Conservation (phyloP, 2,329 filamentous ascomycete species). For the Amauroascus verrucosus region DNA sequence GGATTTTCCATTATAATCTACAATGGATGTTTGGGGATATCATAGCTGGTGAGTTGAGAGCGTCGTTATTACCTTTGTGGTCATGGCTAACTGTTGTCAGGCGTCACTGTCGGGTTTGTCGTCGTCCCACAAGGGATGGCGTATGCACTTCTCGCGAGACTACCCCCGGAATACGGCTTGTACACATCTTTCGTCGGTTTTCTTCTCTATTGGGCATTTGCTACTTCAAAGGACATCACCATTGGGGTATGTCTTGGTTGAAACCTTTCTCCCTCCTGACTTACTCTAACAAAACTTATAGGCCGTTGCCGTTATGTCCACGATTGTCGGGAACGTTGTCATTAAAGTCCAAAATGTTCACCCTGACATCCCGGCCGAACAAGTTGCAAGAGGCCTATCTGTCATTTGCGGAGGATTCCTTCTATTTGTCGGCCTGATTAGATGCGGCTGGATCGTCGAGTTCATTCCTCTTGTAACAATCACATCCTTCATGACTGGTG, state of each 20-base stretch:
- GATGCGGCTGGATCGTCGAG: constrained; percentile 55
- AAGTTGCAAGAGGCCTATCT: constrained; percentile 52
- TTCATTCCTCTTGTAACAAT: constrained; percentile 57
- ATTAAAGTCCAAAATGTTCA: constrained; percentile 43
- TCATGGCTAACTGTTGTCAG: constrained; percentile 1
- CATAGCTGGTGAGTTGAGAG: constrained; percentile 28
- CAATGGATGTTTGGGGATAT: constrained; percentile 42
- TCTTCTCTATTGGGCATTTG: constrained; percentile 49
- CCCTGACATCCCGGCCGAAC: constrained; percentile 42
- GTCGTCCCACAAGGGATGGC: constrained; percentile 53
- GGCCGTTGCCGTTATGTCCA: constrained; percentile 54
- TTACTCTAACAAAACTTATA: constrained; percentile 11
- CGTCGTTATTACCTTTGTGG: neutral
- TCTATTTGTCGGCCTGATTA: constrained; percentile 50
- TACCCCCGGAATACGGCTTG: constrained; percentile 51
- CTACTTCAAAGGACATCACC: constrained; percentile 48
- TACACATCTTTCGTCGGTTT: constrained; percentile 52
- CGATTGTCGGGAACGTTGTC: constrained; percentile 53
- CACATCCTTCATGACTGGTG: constrained; percentile 56
- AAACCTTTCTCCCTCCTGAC: neutral
- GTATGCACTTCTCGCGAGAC: constrained; percentile 53
- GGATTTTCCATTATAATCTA: constrained; percentile 44
- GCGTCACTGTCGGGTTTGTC: constrained; percentile 42
- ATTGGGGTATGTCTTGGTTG: constrained; percentile 2
- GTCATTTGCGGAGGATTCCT: constrained; percentile 54